These are phyloP conservation scores for Bondarzewia mesenterica DNA, from an alignment of 1,284 basidiomycete genomes.

Conservation along the genomic window DNA sequence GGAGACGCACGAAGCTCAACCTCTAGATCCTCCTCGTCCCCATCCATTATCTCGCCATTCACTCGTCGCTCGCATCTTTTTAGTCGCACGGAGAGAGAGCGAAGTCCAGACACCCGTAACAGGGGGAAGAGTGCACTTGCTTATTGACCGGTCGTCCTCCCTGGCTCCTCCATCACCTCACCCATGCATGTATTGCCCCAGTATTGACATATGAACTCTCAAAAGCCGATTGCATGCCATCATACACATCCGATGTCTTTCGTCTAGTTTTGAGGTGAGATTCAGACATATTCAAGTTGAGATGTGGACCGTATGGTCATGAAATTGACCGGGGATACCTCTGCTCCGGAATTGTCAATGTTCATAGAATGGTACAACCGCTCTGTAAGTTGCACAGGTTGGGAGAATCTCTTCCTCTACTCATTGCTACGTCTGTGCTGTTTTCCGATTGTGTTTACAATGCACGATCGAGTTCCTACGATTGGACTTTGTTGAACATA, in stretches of 20 bases:
- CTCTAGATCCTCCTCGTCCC: constrained; percentile 42
- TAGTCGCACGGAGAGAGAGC: not conserved
- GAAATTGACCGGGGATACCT: not conserved
- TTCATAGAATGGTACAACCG: not conserved
- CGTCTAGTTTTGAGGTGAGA: too few relatives aligned
- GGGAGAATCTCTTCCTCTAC: too few relatives aligned
- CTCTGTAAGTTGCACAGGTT: too few relatives aligned
- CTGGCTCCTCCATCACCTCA: not conserved
- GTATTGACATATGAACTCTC: constrained; percentile 3
- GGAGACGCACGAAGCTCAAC: constrained; percentile 93
- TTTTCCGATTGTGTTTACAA: too few relatives aligned
- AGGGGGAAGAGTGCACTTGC: not conserved
- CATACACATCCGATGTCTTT: too few relatives aligned
- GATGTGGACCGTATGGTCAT: too few relatives aligned
- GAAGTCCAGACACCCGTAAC: too few relatives aligned
- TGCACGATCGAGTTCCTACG: too few relatives aligned
- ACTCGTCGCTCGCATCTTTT: constrained; percentile 1
- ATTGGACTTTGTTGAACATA: too few relatives aligned
- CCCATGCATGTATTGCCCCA: constrained; percentile 8
- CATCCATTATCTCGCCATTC: too few relatives aligned
- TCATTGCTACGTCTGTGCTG: too few relatives aligned
- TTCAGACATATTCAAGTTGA: too few relatives aligned
- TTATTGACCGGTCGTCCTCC: not conserved
- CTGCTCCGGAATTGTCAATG: not conserved
- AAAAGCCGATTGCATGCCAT: constrained; percentile 8